Percentiles rank a stretch among this genome's conserved stretches.
Conservation (phyloP, 2,329 filamentous ascomycete species). For the Fusarium transvaalense region DNA sequence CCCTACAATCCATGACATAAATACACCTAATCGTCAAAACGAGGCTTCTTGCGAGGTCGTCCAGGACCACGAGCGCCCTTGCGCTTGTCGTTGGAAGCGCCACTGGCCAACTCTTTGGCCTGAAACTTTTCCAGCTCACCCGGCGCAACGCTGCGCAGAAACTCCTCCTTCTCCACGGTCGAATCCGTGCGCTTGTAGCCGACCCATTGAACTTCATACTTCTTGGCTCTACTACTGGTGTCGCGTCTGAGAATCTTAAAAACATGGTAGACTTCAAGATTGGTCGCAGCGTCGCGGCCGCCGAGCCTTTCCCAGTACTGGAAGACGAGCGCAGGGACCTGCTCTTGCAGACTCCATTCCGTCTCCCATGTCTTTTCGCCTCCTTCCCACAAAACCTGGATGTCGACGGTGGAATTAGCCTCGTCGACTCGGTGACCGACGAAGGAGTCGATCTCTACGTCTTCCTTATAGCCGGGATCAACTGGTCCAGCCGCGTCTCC, state of each 20-base stretch:
- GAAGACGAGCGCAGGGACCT: conserved; percentile 45
- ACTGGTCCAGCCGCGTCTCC: conserved; percentile 9
- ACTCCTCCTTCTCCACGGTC: conserved; percentile 43
- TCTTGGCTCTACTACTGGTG: conserved; percentile 33
- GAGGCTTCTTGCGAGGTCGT: conserved; percentile 45
- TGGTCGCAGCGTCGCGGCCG: conserved; percentile 44
- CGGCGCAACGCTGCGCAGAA: conserved; percentile 43
- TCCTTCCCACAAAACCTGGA: conserved; percentile 42
- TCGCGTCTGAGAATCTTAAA: conserved; percentile 46
- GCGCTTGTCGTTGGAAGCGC: conserved; percentile 40
- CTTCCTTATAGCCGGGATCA: conserved; percentile 26
- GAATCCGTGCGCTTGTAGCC: conserved; percentile 44
- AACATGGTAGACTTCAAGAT: conserved; percentile 45
- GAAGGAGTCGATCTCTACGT: conserved; percentile 45
- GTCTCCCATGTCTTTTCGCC: conserved; percentile 46
- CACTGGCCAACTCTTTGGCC: conserved; percentile 38
- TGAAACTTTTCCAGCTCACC: conserved; percentile 45
- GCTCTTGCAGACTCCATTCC: conserved; percentile 47
- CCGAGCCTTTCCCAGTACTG: conserved; percentile 47
- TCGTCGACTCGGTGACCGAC: conserved; percentile 40
- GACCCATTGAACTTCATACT: conserved; percentile 48
- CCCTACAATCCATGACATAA: background rate
- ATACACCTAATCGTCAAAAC: conserved; percentile 18
- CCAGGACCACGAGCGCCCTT: conserved; percentile 39
- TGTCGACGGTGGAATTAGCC: conserved; percentile 44